These are phyloP conservation scores for Tillandsia fasciculata DNA, from an alignment of 176 grass and related monocot species.

Conservation along the genomic window DNA sequence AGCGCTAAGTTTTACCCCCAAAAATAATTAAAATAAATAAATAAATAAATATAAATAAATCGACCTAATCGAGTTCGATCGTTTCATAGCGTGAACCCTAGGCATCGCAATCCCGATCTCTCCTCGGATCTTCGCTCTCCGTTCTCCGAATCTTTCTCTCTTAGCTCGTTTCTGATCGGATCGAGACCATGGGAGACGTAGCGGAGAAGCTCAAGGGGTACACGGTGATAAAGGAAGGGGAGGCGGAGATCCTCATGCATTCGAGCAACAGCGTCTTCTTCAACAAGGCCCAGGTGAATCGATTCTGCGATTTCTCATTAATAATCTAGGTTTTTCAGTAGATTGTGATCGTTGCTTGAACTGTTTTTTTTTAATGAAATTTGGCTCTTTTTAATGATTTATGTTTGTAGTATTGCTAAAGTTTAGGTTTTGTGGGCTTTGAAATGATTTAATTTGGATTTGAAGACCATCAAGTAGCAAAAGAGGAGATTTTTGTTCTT, in stretches of 20 bases:
- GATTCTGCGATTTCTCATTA: background rate
- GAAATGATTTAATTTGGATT: too few species aligned
- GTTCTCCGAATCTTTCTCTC: background rate
- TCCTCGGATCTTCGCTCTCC: background rate
- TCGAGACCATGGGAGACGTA: conserved; percentile 38
- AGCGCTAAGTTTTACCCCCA: too few species aligned
- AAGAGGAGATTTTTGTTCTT: too few species aligned
- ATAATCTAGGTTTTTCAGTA: background rate
- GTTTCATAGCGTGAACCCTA: too few species aligned
- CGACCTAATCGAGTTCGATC: too few species aligned
- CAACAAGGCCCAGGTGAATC: conserved; percentile 68
- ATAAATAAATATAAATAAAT: too few species aligned
- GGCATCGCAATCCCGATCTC: background rate
- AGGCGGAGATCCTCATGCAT: conserved; percentile 79
- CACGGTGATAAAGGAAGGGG: conserved; percentile 65
- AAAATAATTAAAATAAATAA: too few species aligned
- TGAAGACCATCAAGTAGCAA: too few species aligned
- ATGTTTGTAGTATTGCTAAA: too few species aligned
- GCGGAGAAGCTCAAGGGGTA: conserved; percentile 56
- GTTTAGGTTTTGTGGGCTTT: too few species aligned
- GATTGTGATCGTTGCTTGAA: background rate
- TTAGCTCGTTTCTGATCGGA: too few species aligned
- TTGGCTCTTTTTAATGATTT: too few species aligned
- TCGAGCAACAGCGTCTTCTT: conserved; percentile 74
- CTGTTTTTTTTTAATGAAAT: background rate